Evolutionary conservation across 495 filamentous ascomycete species (phyloP).

Genomic region (Talaromyces wortmannii): DNA sequence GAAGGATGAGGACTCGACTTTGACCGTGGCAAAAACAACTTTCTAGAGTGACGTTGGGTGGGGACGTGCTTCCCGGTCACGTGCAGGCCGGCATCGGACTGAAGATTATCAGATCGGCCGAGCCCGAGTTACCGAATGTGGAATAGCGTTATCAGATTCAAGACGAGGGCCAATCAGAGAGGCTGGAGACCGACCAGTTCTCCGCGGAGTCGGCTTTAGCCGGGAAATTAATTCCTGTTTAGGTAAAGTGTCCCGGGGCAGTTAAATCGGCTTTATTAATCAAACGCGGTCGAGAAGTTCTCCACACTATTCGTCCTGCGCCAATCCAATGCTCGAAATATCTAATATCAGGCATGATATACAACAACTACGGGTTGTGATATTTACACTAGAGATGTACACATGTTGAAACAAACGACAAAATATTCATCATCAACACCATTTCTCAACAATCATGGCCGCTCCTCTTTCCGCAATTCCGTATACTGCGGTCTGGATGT

Average conservation of each 20-base stretch:
- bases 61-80: not conserved
- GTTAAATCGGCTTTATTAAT: too few species aligned
- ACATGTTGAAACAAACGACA: not conserved
- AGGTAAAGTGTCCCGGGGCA: not conserved
- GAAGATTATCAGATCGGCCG: not conserved
- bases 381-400: not conserved
- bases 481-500: conserved; percentile 33
- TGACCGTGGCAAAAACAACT: not conserved
- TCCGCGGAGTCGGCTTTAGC: not conserved
- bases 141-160: not conserved
- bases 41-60: not conserved
- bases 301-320: too few species aligned
- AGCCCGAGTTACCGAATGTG: not conserved
- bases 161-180: not conserved
- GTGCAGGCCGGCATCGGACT: not conserved
- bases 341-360: not conserved
- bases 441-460: conserved; percentile 37
- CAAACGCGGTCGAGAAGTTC: too few species aligned
- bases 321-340: too few species aligned
- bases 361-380: not conserved
- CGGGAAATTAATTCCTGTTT: not conserved
- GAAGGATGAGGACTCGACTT: not conserved
- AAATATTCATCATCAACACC: not conserved
- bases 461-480: conserved; percentile 45
- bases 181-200: not conserved